Percentiles rank a stretch among this genome's conserved stretches.
Conservation (phyloP, 2,329 filamentous ascomycete genomes). For the Neofusicoccum ribis region DNA sequence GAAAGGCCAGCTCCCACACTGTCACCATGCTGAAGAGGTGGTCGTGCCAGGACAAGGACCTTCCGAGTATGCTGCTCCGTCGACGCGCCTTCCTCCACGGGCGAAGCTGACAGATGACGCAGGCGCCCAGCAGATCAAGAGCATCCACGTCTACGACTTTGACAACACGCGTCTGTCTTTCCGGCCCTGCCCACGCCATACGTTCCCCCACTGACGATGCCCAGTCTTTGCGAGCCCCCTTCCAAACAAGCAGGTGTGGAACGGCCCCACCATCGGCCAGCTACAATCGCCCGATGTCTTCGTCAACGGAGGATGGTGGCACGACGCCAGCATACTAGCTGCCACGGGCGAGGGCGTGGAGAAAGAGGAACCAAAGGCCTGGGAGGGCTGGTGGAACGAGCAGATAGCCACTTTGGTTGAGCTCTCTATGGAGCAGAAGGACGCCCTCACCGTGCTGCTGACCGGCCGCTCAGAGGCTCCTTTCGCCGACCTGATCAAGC, state of each 20-base stretch:
- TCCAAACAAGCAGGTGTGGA: slow-evolving; percentile 88
- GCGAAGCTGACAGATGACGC: slow-evolving; percentile 20
- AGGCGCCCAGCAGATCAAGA: slow-evolving; percentile 68
- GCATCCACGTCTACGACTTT: slow-evolving; percentile 94
- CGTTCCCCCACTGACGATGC: neutral
- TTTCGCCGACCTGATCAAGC: slow-evolving; percentile 77
- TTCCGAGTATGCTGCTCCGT: slow-evolving; percentile 58
- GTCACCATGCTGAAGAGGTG: slow-evolving; percentile 78
- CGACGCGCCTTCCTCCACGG: neutral
- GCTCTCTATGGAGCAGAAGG: slow-evolving; percentile 79
- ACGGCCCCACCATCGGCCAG: slow-evolving; percentile 71
- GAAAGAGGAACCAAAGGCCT: slow-evolving; percentile 77
- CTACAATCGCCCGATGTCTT: slow-evolving; percentile 76
- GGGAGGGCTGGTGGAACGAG: slow-evolving; percentile 97
- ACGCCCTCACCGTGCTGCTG: slow-evolving; percentile 80
- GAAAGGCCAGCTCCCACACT: slow-evolving; percentile 49
- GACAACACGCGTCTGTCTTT: slow-evolving; percentile 79
- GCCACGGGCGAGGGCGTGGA: slow-evolving; percentile 82
- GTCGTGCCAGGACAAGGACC: slow-evolving; percentile 73
- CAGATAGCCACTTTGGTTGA: slow-evolving; percentile 76
- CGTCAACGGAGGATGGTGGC: slow-evolving; percentile 92
- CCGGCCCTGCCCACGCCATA: slow-evolving; percentile 11
- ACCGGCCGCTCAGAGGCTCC: slow-evolving; percentile 79
- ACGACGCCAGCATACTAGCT: slow-evolving; percentile 81
- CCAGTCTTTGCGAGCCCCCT: slow-evolving; percentile 87